These are phyloP conservation scores for Hypoxylon sp. DNA, from an alignment of 2,329 filamentous ascomycete genomes.

Conservation along the genomic window DNA sequence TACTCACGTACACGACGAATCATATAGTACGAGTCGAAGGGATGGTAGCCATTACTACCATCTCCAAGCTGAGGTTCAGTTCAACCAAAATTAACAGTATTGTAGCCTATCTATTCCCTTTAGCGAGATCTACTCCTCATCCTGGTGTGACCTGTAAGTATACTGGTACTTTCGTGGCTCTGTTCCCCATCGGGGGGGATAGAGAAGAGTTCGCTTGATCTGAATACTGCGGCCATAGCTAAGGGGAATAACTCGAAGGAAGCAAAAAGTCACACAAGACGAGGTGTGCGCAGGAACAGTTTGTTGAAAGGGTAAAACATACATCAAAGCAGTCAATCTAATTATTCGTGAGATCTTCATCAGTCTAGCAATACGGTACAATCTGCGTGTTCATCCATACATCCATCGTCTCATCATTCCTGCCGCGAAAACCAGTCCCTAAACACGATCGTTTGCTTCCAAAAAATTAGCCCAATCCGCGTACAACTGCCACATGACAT, in stretches of 20 bases:
- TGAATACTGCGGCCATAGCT: not conserved
- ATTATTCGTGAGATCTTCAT: conserved; percentile 25
- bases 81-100: not conserved
- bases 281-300: not conserved
- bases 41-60: not conserved
- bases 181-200: not conserved
- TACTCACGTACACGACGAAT: not conserved
- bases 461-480: conserved; percentile 1
- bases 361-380: conserved; percentile 38
- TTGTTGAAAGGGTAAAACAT: not conserved
- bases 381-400: conserved; percentile 33
- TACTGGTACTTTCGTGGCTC: not conserved
- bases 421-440: not conserved
- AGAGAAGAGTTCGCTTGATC: not conserved
- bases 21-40: not conserved
- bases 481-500: not conserved
- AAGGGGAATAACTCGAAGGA: not conserved
- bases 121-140: not conserved
- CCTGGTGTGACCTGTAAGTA: not conserved
- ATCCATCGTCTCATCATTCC: conserved; percentile 5
- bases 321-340: conserved; percentile 28
- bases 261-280: not conserved
- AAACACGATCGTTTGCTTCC: conserved; percentile 17
- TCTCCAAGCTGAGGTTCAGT: not conserved
- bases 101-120: not conserved